Evolutionary conservation across 306 rosid genomes (phyloP), one percentile per base, ranked within the genome.

Genomic region (Urtica urens): DNA sequence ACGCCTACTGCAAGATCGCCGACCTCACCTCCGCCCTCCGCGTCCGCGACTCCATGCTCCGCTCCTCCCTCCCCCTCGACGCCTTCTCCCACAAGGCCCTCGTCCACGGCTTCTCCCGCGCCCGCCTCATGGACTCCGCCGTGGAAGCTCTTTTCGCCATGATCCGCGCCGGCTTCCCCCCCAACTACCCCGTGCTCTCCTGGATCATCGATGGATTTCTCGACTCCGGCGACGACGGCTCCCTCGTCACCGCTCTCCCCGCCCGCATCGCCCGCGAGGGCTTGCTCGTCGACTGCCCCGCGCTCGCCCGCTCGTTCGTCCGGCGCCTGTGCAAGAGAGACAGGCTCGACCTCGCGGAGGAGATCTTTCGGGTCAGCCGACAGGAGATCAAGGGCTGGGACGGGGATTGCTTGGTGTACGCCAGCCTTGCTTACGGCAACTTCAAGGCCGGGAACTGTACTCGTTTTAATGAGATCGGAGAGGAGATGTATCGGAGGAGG

Each of bases 1-100:
- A 88, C 81, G 80, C 95, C 31, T 88, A 88, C 61, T 76, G 80
- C 76, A 83, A 88, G 67, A 65, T 80, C 51, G 78, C 86, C 57
- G 95, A 83, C 62, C 55, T 81, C 80, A 64, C 44, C 38, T 81
- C 96, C 48, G 93, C 93, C 17, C 49, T 76, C 63, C 83, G 74
- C 67, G 87, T 81, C 63, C 80, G 81, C 81, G 63, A 70, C 47
- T 78, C 60, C 55, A 76, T 88, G 95, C 67, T 78, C 53, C 93
- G 78, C 43, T 72, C 80, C 63, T 93, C 88, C 38, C 57, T 83
- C 39, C 74, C 78, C 66, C 88, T 78, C 37, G 86, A 83, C 40
- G 74, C 63, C 13, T 83, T 72, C 75, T 83, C 95, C 2, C 81
- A 76, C 37, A 88, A 76, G 55, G 95, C 95, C 2, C 65, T 88